Evolutionary conservation across 306 rosid genomes (phyloP), one percentile per base, ranked within the genome.

Genomic region (Castanopsis chinensis): DNA sequence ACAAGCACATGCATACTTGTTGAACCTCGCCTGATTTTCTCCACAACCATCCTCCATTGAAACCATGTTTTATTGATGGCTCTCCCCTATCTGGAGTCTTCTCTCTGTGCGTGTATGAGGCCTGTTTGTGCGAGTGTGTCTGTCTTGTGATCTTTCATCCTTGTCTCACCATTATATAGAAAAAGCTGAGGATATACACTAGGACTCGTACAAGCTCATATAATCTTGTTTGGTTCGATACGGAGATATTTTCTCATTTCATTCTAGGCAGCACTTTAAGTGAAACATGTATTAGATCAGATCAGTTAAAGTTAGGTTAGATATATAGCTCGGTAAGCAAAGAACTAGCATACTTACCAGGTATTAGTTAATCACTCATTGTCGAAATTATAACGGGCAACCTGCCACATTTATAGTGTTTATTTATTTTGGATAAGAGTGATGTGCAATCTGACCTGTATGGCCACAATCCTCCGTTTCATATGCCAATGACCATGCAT

Each of bases 1-100:
- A 68, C 95, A 91, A 23, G 81, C 83, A 30, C 84, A 86, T 12
- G 98, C 90, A 84, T 83, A 71, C 52, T 71, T 90, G 83, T 91
- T 91, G 67, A 91, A 43, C 75, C 57, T 85, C 20, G 51, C 19
- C 15, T 20, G 61, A 67, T 32, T 75, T 57, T 25, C 80, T 8
- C 78, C 54, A 12, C 8, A 65, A 20, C 79, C 73, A 43, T 45
- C 61, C 75, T 80, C 90, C 72, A 54, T 60, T 8, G 60, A 20
- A 23, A 11, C 45, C 63, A 49, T 78, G 11, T n/a, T 33, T 41
- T 21, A 54, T 3, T 65, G 21, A 58, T 64, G 67, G 19, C 51
- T 45, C 59, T 6, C 25, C 25, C 28, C 17, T 49, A 49, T 49
- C 53, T 12, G 53, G 17, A 49, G 41, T 28, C 51, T 4, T 27